A percentile compares a stretch with the other conserved stretches of the same genome.
Evolutionary conservation across 2,329 filamentous ascomycete species (phyloP).

Genomic region (Neofusicoccum sp.): DNA sequence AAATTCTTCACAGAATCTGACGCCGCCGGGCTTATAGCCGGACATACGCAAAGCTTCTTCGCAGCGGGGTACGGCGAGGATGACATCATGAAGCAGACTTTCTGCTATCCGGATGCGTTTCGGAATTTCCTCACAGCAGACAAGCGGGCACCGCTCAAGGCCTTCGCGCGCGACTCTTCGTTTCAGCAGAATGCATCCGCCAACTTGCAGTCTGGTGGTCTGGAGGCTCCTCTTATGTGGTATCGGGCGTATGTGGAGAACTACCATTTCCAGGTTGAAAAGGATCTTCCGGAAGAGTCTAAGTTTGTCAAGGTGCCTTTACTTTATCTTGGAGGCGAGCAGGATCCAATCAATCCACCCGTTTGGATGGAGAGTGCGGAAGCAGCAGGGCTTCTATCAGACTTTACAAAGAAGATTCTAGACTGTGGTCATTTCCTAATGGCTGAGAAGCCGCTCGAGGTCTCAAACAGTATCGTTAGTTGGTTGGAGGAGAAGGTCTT

Average conservation of each 20-base stretch:
- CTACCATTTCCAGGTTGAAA: constrained; percentile 33
- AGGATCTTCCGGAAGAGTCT: constrained; percentile 28
- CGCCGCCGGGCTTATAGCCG: constrained; percentile 41
- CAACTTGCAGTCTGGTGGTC: constrained; percentile 35
- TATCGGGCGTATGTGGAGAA: constrained; percentile 36
- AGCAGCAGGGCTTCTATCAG: no score
- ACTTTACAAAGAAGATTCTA: no score
- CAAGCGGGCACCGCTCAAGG: background rate
- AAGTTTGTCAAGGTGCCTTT: constrained; percentile 39
- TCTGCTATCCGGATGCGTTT: constrained; percentile 41
- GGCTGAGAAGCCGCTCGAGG: no score
- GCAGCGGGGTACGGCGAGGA: constrained; percentile 24
- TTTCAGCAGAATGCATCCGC: background rate
- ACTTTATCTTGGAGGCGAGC: constrained; percentile 35
- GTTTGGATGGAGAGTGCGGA: no score
- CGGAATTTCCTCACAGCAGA: constrained; percentile 30
- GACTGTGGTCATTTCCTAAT: no score
- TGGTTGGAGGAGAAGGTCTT: no score
- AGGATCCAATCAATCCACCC: no score
- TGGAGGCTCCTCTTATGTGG: constrained; percentile 42
- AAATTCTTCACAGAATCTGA: constrained; percentile 47
- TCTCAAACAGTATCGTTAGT: no score
- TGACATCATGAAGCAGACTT: constrained; percentile 39
- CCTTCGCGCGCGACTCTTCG: background rate
- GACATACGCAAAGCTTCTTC: constrained; percentile 37